Percentiles rank a stretch among this genome's conserved stretches.
These are phyloP conservation scores for Sicyos baderoa DNA, from an alignment of 306 rosid genomes.

Conservation along the genomic window DNA sequence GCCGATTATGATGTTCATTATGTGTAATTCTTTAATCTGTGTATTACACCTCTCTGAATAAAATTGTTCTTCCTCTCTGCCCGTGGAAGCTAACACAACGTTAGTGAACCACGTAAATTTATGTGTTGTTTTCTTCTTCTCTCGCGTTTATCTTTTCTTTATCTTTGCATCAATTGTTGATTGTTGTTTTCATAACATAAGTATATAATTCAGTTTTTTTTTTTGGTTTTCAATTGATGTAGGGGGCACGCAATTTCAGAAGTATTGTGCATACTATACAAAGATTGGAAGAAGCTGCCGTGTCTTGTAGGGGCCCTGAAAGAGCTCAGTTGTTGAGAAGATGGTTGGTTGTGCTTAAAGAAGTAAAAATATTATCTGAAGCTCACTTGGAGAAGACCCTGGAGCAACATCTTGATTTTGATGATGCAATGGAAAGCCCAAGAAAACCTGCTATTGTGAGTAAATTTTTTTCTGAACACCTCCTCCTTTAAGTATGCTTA, in stretches of 20 bases:
- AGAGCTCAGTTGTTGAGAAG: conserved; percentile 69
- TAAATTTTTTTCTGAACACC: background rate
- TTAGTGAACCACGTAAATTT: no score
- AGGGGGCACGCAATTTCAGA: conserved; percentile 62
- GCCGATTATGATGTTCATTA: no score
- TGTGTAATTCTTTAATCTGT: no score
- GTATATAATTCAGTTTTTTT: background rate
- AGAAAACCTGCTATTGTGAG: conserved; percentile 59
- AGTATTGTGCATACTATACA: conserved; percentile 57
- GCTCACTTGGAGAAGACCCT: conserved; percentile 34
- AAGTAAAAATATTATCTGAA: conserved; percentile 47
- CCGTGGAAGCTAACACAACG: no score
- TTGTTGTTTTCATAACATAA: no score
- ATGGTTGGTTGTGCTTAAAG: conserved; percentile 81
- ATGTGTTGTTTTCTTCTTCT: no score
- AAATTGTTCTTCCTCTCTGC: no score
- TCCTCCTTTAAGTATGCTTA: background rate
- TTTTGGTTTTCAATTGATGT: conserved; percentile 1
- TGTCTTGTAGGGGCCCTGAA: conserved; percentile 59
- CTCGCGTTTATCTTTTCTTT: no score
- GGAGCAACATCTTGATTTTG: conserved; percentile 47
- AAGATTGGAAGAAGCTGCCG: conserved; percentile 87
- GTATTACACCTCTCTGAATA: no score
- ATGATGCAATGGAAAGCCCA: conserved; percentile 56
- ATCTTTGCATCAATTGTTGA: no score